These are phyloP conservation scores for Nadsonia starkeyi-henricii DNA, from an alignment of 1,139 yeast species.

Conservation along the genomic window DNA sequence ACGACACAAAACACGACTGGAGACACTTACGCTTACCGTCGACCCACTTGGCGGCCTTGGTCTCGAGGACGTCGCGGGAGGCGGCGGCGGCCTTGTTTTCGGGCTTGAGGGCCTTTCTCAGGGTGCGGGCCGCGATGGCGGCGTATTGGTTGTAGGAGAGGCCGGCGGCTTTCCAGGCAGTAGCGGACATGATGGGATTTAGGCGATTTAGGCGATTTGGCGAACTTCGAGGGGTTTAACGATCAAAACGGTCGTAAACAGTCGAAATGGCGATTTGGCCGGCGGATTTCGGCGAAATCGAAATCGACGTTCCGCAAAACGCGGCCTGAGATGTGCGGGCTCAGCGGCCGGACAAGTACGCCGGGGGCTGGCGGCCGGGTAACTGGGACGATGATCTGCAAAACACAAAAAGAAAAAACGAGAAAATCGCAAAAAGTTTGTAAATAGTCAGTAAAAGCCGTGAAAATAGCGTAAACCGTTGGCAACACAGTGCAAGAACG, in stretches of 20 bases:
- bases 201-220: neutral
- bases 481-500: neutral
- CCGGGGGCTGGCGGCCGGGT: neutral
- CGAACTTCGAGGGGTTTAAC: slow-evolving; percentile 3
- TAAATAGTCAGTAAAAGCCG: too few species aligned
- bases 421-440: too few species aligned
- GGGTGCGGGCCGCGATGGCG: slow-evolving; percentile 79
- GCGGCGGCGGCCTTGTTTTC: slow-evolving; percentile 68
- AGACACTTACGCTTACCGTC: slow-evolving; percentile 48
- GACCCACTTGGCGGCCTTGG: slow-evolving; percentile 56
- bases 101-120: slow-evolving; percentile 81
- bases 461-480: too few species aligned
- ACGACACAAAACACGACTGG: too few species aligned
- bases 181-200: slow-evolving; percentile 9
- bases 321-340: slow-evolving; percentile 4
- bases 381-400: too few species aligned
- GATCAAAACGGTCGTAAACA: neutral
- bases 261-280: neutral
- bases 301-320: neutral
- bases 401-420: too few species aligned
- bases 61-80: slow-evolving; percentile 65
- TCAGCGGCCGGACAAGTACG: neutral
- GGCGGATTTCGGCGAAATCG: neutral
- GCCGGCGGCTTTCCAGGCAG: slow-evolving; percentile 21
- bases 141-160: slow-evolving; percentile 65